A percentile compares a stretch with the other conserved stretches of the same genome.
Conservation (phyloP, 768 basidiomycete genomes). For the Lactifluus pinguis region DNA sequence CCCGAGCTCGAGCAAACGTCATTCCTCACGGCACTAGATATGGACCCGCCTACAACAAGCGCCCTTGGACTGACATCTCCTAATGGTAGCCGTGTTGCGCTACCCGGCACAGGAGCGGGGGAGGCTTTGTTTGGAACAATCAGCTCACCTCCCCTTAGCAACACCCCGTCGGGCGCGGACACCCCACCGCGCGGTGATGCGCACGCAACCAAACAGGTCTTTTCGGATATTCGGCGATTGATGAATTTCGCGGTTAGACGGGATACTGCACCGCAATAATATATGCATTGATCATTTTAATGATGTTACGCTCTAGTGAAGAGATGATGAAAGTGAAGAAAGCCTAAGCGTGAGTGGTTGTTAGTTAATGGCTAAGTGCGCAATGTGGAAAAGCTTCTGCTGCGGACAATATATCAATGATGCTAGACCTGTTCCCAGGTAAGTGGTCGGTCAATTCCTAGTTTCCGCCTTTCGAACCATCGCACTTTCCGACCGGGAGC, state of each 20-base stretch:
- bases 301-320: not conserved
- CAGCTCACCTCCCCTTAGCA: slow-evolving; percentile 53
- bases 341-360: not conserved
- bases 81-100: slow-evolving; percentile 49
- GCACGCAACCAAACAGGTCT: slow-evolving; percentile 53
- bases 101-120: slow-evolving; percentile 31
- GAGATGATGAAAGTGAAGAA: not conserved
- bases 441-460: slow-evolving; percentile 17
- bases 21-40: slow-evolving; percentile 89
- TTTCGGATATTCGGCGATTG: slow-evolving; percentile 81
- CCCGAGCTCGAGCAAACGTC: slow-evolving; percentile 82
- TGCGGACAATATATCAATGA: not conserved
- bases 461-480: slow-evolving; percentile 20
- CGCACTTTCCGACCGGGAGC: slow-evolving; percentile 14
- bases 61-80: slow-evolving; percentile 53
- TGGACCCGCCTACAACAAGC: slow-evolving; percentile 67
- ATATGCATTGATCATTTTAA: not conserved
- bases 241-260: slow-evolving; percentile 83
- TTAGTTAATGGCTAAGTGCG: not conserved
- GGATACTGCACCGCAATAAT: slow-evolving; percentile 36
- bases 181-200: slow-evolving; percentile 35
- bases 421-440: slow-evolving; percentile 15
- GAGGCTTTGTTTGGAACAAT: slow-evolving; percentile 56
- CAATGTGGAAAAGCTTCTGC: not conserved
- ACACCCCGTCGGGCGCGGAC: slow-evolving; percentile 55